Evolutionary conservation across 345 rosid genomes (phyloP), one percentile per base, ranked within the genome.

Genomic region (Arabis hirsuta): DNA sequence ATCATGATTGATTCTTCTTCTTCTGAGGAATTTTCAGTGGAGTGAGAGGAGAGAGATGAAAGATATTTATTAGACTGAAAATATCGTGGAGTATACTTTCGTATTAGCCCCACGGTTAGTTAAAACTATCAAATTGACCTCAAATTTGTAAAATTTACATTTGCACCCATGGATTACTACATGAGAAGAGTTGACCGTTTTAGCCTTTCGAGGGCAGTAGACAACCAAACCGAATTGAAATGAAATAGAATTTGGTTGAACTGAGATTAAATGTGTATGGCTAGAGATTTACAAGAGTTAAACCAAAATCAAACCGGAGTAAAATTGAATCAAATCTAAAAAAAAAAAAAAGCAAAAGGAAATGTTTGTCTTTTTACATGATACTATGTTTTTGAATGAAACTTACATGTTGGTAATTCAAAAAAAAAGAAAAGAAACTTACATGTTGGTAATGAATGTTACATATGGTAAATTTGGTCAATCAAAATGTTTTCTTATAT

Each of bases 1-100:
- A 80, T 81, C 96, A 87, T 79, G 75, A 8, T 36, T 36, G 2
- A 0, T 51, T 51, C 29, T 64, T 24, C 14, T 5, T 55, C 52
- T 36, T 58, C 7, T n/a, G 34, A 19, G 44, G n/a, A 53, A n/a
- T 32, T 62, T 42, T 61, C 8, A 74, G 73, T 53, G 73, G 78
- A 67, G 57, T 41, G 61, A 14, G 50, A 4, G 27, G 48, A 29
- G 72, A 42, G 51, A 50, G 50, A 67, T 27, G 67, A 14, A 52
- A 74, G 69, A 74, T 74, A 74, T 74, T 67, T 70, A 69, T 34
- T 9, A 5, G 53, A 53, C 54, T 65, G 19, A 42, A 65, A 66
- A 73, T 58, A 73, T 57, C 67, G 29, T 41, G 2, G 41, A 47
- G 20, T 13, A 2, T 59, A 41, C 53, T 60, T 73, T 58, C 61